Conservation (phyloP, 1,284 basidiomycete genomes). For the Amylostereum areolatum region DNA sequence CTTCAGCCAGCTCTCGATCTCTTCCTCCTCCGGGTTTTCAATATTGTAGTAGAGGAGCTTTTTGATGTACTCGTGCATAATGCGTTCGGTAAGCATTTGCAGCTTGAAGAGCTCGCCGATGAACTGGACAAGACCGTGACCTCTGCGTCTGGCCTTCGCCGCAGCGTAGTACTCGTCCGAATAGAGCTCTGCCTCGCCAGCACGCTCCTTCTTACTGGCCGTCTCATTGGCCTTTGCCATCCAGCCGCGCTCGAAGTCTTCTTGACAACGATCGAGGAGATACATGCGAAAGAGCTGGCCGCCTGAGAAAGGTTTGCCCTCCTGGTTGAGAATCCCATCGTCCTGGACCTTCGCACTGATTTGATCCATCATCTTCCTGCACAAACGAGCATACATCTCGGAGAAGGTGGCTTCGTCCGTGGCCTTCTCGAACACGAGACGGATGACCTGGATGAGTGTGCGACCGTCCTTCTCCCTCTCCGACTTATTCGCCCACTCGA, state of each 20-base stretch:
- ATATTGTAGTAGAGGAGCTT: conserved; percentile 89
- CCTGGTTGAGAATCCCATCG: conserved; percentile 69
- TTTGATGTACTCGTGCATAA: conserved; percentile 95
- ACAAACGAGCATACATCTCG: conserved; percentile 95
- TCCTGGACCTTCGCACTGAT: conserved; percentile 85
- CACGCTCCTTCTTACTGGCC: conserved; percentile 40
- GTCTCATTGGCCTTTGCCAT: conserved; percentile 60
- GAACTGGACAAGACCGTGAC: conserved; percentile 93
- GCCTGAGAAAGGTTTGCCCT: conserved; percentile 83
- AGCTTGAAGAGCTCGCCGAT: conserved; percentile 97
- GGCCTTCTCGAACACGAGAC: conserved; percentile 95
- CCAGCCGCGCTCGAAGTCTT: conserved; percentile 91
- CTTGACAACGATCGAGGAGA: conserved; percentile 87
- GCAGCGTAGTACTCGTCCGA: conserved; percentile 96
- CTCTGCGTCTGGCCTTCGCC: conserved; percentile 93
- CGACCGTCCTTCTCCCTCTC: conserved; percentile 89
- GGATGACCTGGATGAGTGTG: conserved; percentile 93
- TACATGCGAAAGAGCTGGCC: conserved; percentile 95
- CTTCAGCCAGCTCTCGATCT: conserved; percentile 92
- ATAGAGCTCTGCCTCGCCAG: conserved; percentile 63
- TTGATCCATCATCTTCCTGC: conserved; percentile 89
- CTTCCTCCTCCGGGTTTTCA: conserved; percentile 92
- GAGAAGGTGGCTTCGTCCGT: conserved; percentile 95
- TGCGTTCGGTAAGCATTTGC: conserved; percentile 89
- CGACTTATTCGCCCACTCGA: conserved; percentile 92